Conservation (phyloP, 192 early-diverging fungal species). For the Backusella westeae region DNA sequence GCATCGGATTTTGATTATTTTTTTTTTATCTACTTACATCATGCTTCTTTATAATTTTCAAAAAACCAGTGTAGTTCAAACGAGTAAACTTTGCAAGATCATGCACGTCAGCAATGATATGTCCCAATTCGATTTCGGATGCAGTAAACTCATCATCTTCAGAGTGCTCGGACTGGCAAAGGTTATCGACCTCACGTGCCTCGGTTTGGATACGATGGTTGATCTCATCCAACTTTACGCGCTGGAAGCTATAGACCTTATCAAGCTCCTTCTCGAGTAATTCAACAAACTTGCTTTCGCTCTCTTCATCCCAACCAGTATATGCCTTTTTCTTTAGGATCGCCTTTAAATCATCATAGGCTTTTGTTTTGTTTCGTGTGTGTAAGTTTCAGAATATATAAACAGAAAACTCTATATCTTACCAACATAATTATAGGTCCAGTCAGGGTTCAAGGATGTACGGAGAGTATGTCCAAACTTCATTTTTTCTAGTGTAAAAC, state of each 20-base stretch:
- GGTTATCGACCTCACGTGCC: constrained; percentile 60
- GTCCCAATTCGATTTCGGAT: constrained; percentile 68
- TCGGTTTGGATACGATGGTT: constrained; percentile 66
- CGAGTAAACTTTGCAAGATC: constrained; percentile 82
- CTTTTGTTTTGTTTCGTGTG: background rate
- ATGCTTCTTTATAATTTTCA: constrained; percentile 99
- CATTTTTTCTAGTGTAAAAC: constrained; percentile 46
- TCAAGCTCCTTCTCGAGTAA: constrained; percentile 87
- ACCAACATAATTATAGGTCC: constrained; percentile 82
- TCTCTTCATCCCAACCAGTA: constrained; percentile 72
- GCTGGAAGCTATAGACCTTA: constrained; percentile 81
- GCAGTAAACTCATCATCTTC: constrained; percentile 63
- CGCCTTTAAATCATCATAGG: constrained; percentile 84
- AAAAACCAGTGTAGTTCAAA: constrained; percentile 83
- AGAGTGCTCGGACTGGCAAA: constrained; percentile 41
- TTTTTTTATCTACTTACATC: constrained; percentile 55
- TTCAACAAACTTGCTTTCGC: constrained; percentile 84
- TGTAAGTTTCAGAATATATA: background rate
- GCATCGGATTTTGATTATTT: background rate
- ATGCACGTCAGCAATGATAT: constrained; percentile 80
- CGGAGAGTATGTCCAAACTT: constrained; percentile 90
- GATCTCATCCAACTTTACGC: constrained; percentile 74
- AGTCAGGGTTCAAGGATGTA: constrained; percentile 78
- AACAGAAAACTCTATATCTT: background rate
- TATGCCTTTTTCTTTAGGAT: constrained; percentile 70